A percentile compares a stretch with the other conserved stretches of the same genome.
These are phyloP conservation scores for Scheffersomyces titani DNA, from an alignment of 1,139 yeast species.

Conservation along the genomic window DNA sequence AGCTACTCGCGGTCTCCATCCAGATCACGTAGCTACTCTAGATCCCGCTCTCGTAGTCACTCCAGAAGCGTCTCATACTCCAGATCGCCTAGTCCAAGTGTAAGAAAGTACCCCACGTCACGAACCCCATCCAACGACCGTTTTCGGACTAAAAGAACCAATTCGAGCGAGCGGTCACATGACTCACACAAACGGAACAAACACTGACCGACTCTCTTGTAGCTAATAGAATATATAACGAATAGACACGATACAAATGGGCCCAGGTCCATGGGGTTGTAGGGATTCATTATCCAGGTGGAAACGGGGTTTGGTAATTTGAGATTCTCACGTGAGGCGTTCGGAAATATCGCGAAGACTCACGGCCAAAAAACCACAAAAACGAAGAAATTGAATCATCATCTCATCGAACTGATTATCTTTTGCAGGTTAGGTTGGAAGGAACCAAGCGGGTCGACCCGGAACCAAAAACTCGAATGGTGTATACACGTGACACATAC, in stretches of 20 bases:
- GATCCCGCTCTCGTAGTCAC: constrained; percentile 12
- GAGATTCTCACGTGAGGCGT: constrained; percentile 1
- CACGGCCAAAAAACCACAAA: not conserved
- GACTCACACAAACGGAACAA: not conserved
- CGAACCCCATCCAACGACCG: not conserved
- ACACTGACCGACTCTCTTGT: not conserved
- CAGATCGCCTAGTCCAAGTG: not conserved
- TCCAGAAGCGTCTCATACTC: constrained; percentile 8
- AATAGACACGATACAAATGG: not conserved
- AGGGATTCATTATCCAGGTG: not conserved
- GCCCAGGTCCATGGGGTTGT: not conserved
- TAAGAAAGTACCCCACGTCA: not conserved
- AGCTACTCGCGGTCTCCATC: constrained; percentile 5
- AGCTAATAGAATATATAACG: not conserved
- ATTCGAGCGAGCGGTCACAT: not conserved
- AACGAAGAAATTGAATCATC: not conserved
- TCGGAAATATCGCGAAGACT: not conserved
- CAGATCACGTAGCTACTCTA: constrained; percentile 8
- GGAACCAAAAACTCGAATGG: not conserved
- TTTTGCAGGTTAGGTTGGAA: not conserved
- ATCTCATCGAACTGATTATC: not conserved
- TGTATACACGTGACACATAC: not conserved
- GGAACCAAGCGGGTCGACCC: not conserved
- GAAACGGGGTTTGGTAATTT: not conserved
- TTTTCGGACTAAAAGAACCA: not conserved